These are phyloP conservation scores for Wickerhamomyces queroliae DNA, from an alignment of 805 yeast genomes.

Conservation along the genomic window DNA sequence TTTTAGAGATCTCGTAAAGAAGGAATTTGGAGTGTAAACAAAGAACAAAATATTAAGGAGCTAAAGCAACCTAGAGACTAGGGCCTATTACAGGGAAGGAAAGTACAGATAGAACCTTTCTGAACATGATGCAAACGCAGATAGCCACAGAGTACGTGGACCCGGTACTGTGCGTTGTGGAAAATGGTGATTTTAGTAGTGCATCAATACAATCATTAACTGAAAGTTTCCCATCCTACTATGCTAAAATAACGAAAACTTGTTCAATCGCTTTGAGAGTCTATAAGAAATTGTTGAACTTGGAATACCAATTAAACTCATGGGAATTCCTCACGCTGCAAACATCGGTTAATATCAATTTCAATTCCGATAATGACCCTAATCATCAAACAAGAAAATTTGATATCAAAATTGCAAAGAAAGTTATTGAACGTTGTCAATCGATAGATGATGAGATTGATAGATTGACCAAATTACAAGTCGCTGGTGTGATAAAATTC, in stretches of 20 bases:
- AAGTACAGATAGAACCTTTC: too few species aligned
- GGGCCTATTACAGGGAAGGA: too few species aligned
- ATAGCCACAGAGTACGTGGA: constrained; percentile 9
- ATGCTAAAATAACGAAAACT: constrained; percentile 15
- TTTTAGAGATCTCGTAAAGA: too few species aligned
- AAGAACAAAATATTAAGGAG: too few species aligned
- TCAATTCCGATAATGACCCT: constrained; percentile 11
- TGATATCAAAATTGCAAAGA: constrained; percentile 47
- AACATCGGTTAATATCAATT: constrained; percentile 22
- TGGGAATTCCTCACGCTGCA: constrained; percentile 27
- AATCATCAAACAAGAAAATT: constrained; percentile 26
- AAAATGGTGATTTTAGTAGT: constrained; percentile 1
- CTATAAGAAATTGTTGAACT: constrained; percentile 21
- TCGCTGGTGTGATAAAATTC: constrained; percentile 31
- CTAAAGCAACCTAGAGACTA: too few species aligned
- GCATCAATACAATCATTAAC: constrained; percentile 8
- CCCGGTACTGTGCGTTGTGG: constrained; percentile 11
- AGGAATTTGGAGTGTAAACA: too few species aligned
- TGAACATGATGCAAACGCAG: not conserved
- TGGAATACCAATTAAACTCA: constrained; percentile 23
- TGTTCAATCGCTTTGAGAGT: constrained; percentile 22
- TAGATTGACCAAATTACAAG: constrained; percentile 44
- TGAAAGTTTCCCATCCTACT: constrained; percentile 6
- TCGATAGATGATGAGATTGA: constrained; percentile 31
- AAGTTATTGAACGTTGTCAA: constrained; percentile 48